Evolutionary conservation across 2,329 filamentous ascomycete genomes (phyloP).

Genomic region (Sphaerulina populicola): DNA sequence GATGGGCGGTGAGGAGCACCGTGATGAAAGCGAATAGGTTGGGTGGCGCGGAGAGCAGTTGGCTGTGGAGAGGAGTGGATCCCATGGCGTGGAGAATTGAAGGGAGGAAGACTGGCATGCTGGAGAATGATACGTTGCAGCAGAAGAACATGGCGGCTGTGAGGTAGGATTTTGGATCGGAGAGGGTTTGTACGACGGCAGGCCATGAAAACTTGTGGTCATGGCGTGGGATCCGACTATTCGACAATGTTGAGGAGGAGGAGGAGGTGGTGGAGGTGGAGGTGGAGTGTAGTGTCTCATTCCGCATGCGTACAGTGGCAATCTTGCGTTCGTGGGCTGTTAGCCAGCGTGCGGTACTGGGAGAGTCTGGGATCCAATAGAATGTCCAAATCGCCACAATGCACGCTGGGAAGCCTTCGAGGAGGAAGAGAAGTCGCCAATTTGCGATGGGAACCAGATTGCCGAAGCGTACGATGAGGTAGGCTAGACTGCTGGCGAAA

Average conservation of each 20-base stretch:
- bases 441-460: conserved; percentile 58
- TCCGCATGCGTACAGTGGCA: conserved; percentile 58
- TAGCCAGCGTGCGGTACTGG: conserved; percentile 42
- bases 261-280: too few relatives aligned
- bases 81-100: conserved; percentile 56
- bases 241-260: neutral
- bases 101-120: conserved; percentile 78
- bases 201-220: conserved; percentile 36
- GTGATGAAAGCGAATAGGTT: conserved; percentile 66
- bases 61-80: conserved; percentile 57
- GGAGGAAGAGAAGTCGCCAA: conserved; percentile 76
- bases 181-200: conserved; percentile 52
- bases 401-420: conserved; percentile 79
- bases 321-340: conserved; percentile 49
- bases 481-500: conserved; percentile 71
- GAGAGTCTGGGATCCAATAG: conserved; percentile 67
- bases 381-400: conserved; percentile 66
- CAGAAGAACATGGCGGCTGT: conserved; percentile 77
- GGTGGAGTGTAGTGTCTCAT: conserved; percentile 30
- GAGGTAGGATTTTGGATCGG: conserved; percentile 63
- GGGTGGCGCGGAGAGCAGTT: conserved; percentile 73
- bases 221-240: conserved; percentile 16
- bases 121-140: conserved; percentile 80
- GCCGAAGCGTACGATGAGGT: conserved; percentile 64
- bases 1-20: conserved; percentile 62